phyloP scores from a whole-genome alignment of 148 eudicot species.

The Amaranthus cruentus region DNA sequence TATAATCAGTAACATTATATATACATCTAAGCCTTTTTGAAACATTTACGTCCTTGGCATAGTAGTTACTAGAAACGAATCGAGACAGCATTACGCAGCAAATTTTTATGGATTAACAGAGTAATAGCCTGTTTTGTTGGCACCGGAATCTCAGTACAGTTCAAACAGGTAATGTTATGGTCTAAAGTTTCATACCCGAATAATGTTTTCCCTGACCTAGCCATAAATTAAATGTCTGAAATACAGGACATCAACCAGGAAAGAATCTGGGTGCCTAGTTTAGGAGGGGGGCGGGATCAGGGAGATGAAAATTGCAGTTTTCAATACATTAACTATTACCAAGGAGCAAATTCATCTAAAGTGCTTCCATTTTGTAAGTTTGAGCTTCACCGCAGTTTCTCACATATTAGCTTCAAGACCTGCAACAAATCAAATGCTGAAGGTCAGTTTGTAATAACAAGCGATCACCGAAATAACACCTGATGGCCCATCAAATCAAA shows the following conservation, averaged over 20 bases:
- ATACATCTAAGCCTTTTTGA: background rate
- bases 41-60: background rate
- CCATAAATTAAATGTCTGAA: slow-evolving; percentile 9
- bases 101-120: background rate
- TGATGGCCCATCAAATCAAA: too few species aligned
- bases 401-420: background rate
- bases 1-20: too few species aligned
- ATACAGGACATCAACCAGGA: slow-evolving; percentile 6
- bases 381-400: background rate
- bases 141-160: background rate
- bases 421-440: background rate
- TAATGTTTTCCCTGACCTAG: background rate
- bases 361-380: slow-evolving; percentile 1
- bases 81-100: background rate
- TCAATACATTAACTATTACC: background rate
- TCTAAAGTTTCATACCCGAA: slow-evolving; percentile 10
- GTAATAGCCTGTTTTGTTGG: background rate
- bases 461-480: background rate
- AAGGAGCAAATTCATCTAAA: background rate
- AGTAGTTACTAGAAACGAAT: background rate
- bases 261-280: background rate
- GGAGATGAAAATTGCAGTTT: background rate
- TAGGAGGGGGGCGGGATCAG: background rate
- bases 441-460: background rate
- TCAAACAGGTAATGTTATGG: slow-evolving; percentile 9